Conservation (phyloP, 2,329 filamentous ascomycete species). For the Sordariomycetes sp. region DNA sequence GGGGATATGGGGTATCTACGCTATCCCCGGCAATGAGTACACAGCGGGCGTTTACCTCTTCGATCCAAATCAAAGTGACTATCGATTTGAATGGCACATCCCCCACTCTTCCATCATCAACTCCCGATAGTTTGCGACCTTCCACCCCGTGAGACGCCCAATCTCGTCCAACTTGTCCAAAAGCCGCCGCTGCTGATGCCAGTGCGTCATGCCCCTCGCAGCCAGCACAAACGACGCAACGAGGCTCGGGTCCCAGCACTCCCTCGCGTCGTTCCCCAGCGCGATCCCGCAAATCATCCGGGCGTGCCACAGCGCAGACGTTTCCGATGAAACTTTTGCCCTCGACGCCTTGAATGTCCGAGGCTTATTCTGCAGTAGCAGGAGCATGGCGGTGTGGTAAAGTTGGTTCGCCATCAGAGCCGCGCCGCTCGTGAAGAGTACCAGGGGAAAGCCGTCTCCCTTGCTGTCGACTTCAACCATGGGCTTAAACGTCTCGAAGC, state of each 20-base stretch:
- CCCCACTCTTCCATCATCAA: conserved; percentile 2
- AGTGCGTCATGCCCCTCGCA: conserved; percentile 31
- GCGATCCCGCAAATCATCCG: conserved; percentile 34
- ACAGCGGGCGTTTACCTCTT: too few relatives aligned
- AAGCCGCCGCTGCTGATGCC: conserved; percentile 28
- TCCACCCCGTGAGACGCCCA: conserved; percentile 26
- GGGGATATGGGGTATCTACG: too few relatives aligned
- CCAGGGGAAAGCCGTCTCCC: conserved; percentile 17
- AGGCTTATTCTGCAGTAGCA: conserved; percentile 36
- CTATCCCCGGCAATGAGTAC: too few relatives aligned
- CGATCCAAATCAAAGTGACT: too few relatives aligned
- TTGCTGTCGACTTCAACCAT: conserved; percentile 15
- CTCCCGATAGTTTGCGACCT: conserved; percentile 9
- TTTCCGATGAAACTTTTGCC: conserved; percentile 13
- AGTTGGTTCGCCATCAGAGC: conserved; percentile 38
- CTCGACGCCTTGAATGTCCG: conserved; percentile 21
- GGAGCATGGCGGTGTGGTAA: conserved; percentile 40
- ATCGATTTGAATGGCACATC: too few relatives aligned
- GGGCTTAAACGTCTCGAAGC: conserved; percentile 17
- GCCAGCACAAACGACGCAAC: conserved; percentile 29
- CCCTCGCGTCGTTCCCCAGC: conserved; percentile 27
- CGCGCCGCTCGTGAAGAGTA: conserved; percentile 23
- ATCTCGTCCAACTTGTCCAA: conserved; percentile 23
- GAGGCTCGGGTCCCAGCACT: conserved; percentile 33
- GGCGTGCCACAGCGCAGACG: conserved; percentile 33